A percentile compares a stretch with the other conserved stretches of the same genome.
Conservation (phyloP, 2,329 filamentous ascomycete species). For the Botryotinia calthae region DNA sequence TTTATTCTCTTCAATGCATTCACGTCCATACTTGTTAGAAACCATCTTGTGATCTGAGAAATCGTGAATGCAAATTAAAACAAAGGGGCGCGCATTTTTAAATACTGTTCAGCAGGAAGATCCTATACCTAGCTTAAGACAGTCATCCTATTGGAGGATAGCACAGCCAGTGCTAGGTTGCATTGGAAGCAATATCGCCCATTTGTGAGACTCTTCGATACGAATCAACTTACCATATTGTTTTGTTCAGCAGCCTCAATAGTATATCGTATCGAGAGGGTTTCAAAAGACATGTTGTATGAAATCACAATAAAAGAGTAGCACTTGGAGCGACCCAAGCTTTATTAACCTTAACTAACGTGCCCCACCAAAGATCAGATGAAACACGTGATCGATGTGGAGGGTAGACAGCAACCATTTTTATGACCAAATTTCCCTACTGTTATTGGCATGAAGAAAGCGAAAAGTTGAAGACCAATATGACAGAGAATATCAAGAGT, state of each 20-base stretch:
- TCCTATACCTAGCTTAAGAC: not conserved
- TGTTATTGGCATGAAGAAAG: not conserved
- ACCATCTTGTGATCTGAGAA: not conserved
- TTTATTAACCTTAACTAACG: not conserved
- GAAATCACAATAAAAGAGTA: not conserved
- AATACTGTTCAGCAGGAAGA: not conserved
- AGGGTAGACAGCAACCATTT: not conserved
- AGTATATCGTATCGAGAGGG: not conserved
- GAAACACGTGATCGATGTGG: not conserved
- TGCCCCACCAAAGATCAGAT: not conserved
- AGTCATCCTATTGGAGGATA: conserved; percentile 14
- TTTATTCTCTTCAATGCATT: not conserved
- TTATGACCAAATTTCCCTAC: not conserved
- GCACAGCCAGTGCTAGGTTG: not conserved
- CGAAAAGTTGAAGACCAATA: not conserved
- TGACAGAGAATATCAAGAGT: conserved; percentile 28
- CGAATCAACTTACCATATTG: not conserved
- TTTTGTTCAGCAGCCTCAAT: not conserved
- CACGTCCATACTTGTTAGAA: conserved; percentile 1
- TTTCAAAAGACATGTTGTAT: not conserved
- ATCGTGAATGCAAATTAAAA: not conserved
- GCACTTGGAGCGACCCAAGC: not conserved
- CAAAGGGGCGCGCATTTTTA: not conserved
- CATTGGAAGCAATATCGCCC: not conserved
- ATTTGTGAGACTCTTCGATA: not conserved